Conservation (phyloP, 306 rosid species). For the Adenanthera pavonina region DNA sequence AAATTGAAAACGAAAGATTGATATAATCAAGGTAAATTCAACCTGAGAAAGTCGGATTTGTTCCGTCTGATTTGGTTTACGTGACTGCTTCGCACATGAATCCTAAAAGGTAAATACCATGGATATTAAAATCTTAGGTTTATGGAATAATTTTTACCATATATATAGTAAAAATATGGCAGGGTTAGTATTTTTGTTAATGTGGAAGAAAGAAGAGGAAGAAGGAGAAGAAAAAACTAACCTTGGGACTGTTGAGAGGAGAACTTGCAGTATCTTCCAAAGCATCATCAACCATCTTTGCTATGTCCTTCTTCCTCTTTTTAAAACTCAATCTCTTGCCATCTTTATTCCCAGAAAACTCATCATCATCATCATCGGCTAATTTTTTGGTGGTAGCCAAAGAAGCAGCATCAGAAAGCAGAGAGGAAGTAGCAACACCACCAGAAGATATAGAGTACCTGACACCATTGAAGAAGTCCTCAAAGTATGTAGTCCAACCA, state of each 20-base stretch:
- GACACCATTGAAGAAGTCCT: slow-evolving; percentile 56
- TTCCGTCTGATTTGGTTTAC: slow-evolving; percentile 34
- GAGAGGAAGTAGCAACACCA: slow-evolving; percentile 27
- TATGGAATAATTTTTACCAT: not conserved
- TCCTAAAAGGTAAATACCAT: slow-evolving; percentile 30
- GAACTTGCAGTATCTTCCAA: slow-evolving; percentile 95
- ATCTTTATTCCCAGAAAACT: slow-evolving; percentile 21
- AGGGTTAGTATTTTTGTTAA: no score
- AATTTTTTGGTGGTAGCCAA: slow-evolving; percentile 35
- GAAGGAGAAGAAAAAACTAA: not conserved
- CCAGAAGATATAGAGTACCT: slow-evolving; percentile 29
- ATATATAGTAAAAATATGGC: not conserved
- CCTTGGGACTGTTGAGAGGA: slow-evolving; percentile 80
- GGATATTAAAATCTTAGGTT: not conserved
- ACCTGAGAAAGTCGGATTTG: slow-evolving; percentile 44
- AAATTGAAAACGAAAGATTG: not conserved
- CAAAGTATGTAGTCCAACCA: slow-evolving; percentile 84
- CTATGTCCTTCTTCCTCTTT: slow-evolving; percentile 57
- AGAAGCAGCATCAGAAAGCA: slow-evolving; percentile 60
- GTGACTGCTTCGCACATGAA: slow-evolving; percentile 38
- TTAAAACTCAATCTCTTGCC: slow-evolving; percentile 45
- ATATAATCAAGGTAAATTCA: slow-evolving; percentile 17
- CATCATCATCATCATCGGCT: slow-evolving; percentile 1
- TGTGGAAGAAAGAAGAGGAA: not conserved
- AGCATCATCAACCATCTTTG: slow-evolving; percentile 60